Conservation (phyloP, 31 red algal genomes). For the Endocladia muricata region DNA sequence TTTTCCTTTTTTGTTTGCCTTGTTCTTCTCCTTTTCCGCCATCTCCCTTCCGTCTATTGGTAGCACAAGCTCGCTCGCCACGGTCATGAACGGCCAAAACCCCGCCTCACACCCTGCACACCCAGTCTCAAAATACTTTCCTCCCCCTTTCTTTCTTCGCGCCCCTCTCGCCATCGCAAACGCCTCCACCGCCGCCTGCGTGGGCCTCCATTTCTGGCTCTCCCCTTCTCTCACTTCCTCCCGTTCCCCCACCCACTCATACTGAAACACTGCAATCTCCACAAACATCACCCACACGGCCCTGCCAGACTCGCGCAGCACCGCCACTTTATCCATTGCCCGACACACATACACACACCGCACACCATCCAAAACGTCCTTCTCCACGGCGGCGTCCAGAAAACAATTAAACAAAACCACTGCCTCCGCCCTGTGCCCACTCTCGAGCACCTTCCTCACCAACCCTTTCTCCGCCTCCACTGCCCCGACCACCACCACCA, state of each 20-base stretch:
- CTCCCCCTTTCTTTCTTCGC: not conserved
- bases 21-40: constrained; percentile 1
- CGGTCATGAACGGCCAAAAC: constrained; percentile 71
- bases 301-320: constrained; percentile 18
- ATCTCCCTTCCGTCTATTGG: constrained; percentile 24
- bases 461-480: not conserved
- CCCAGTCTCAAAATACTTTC: constrained; percentile 28
- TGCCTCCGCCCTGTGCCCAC: constrained; percentile 5
- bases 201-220: constrained; percentile 39
- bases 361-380: constrained; percentile 1
- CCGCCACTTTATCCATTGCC: constrained; percentile 51
- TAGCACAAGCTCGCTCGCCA: constrained; percentile 16
- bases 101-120: constrained; percentile 62
- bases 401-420: constrained; percentile 62
- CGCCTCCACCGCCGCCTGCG: constrained; percentile 11
- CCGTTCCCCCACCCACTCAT: constrained; percentile 50
- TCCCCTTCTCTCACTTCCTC: too few relatives aligned
- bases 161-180: constrained; percentile 20
- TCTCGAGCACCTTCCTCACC: constrained; percentile 9
- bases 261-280: constrained; percentile 74
- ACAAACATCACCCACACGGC: constrained; percentile 51
- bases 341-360: constrained; percentile 44
- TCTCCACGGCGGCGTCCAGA: constrained; percentile 27
- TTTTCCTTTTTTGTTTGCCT: constrained; percentile 30
- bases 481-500: constrained; percentile 40